Evolutionary conservation across 176 grass and related monocot genomes (phyloP).

Genomic region (Avena eriantha): DNA sequence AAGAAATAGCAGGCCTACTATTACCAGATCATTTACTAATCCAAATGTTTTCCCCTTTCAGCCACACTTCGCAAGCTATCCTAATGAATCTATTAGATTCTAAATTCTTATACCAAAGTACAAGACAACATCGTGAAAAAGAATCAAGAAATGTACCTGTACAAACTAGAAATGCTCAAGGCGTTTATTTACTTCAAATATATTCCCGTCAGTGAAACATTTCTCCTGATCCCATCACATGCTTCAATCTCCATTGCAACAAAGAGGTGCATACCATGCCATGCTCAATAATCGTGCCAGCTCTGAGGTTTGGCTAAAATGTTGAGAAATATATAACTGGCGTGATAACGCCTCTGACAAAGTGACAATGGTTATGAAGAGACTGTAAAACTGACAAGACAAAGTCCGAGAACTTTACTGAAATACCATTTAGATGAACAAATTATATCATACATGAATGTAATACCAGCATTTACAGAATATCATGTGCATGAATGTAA

Average conservation of each 20-base stretch:
- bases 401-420: neutral
- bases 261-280: conserved; percentile 2
- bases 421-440: neutral
- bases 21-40: neutral
- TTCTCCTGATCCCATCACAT: neutral
- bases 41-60: conserved; percentile 9
- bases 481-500: conserved; percentile 32
- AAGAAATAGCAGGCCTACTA: conserved; percentile 16
- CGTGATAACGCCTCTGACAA: neutral
- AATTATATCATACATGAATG: conserved; percentile 33
- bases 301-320: conserved; percentile 21
- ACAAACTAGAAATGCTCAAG: neutral
- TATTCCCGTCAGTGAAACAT: neutral
- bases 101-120: neutral
- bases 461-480: neutral
- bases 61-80: conserved; percentile 26
- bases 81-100: neutral
- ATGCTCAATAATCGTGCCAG: neutral
- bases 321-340: neutral
- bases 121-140: neutral
- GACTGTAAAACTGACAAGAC: neutral
- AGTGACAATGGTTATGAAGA: neutral
- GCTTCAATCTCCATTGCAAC: neutral
- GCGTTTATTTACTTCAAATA: neutral
- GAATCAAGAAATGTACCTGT: neutral